Percentiles rank a stretch among this genome's conserved stretches.
Evolutionary conservation across 2,329 filamentous ascomycete genomes (phyloP).

Genomic region (Diplocarpon rosae): DNA sequence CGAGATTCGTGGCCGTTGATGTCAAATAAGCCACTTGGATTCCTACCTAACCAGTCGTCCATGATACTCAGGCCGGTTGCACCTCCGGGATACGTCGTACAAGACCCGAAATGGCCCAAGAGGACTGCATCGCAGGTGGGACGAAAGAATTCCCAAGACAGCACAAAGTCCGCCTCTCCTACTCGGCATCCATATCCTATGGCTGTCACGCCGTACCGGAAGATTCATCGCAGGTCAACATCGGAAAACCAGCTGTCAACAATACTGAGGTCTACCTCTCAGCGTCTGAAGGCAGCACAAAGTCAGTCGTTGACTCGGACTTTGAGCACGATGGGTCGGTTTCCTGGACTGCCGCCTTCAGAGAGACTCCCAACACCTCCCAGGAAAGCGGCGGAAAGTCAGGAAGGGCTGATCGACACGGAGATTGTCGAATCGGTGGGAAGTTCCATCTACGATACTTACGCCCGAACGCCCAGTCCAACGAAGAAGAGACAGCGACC

Average conservation of each 20-base stretch:
- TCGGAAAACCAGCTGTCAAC: constrained; percentile 20
- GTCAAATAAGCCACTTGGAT: constrained; percentile 9
- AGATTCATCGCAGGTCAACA: constrained; percentile 11
- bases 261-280: constrained; percentile 21
- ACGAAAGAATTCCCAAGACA: constrained; percentile 4
- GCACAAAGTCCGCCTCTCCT: neutral
- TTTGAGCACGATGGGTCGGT: constrained; percentile 13
- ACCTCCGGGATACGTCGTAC: constrained; percentile 20
- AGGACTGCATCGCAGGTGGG: constrained; percentile 3
- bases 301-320: constrained; percentile 17
- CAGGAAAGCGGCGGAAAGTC: constrained; percentile 11
- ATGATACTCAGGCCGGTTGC: constrained; percentile 18
- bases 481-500: constrained; percentile 6
- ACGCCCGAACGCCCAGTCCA: constrained; percentile 15
- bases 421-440: constrained; percentile 9
- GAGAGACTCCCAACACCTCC: constrained; percentile 17
- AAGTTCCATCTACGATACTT: constrained; percentile 14
- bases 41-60: constrained; percentile 13
- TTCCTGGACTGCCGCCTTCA: constrained; percentile 17
- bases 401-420: constrained; percentile 13
- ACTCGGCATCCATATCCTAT: constrained; percentile 1
- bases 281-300: constrained; percentile 16
- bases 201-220: neutral
- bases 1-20: constrained; percentile 25
- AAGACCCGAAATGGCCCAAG: constrained; percentile 14